Percentiles rank a stretch among this genome's conserved stretches.
Conservation (phyloP, 345 rosid species). For the Hypericum perforatum region DNA sequence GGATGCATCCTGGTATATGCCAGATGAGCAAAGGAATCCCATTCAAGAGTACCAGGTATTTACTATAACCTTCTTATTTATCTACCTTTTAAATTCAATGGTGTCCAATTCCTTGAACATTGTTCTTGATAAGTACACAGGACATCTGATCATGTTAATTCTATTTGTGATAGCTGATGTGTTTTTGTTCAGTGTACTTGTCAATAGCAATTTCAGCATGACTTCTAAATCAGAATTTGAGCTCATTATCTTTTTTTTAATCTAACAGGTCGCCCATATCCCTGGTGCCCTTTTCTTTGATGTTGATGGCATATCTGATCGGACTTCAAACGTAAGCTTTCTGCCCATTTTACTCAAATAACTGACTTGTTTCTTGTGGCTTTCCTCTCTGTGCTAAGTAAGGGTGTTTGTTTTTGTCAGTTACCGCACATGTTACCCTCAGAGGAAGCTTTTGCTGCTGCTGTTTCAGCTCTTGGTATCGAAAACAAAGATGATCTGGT, state of each 20-base stretch:
- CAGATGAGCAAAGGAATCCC: conserved; percentile 92
- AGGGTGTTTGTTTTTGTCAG: conserved; percentile 30
- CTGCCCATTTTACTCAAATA: neutral
- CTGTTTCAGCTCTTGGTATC: conserved; percentile 89
- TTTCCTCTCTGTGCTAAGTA: neutral
- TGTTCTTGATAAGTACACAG: too few relatives aligned
- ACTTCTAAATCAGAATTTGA: too few relatives aligned
- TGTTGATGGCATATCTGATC: conserved; percentile 88
- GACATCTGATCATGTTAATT: too few relatives aligned
- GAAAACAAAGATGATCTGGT: conserved; percentile 76
- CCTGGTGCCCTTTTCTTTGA: conserved; percentile 84
- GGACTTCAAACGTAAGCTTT: conserved; percentile 51
- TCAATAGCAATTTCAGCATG: too few relatives aligned
- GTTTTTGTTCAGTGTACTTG: too few relatives aligned
- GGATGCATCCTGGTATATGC: conserved; percentile 99
- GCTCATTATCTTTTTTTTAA: too few relatives aligned
- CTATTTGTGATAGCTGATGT: too few relatives aligned
- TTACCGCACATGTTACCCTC: conserved; percentile 97
- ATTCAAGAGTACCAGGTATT: conserved; percentile 94
- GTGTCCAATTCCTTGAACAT: too few relatives aligned
- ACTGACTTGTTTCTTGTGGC: neutral
- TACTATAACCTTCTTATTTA: conserved; percentile 7
- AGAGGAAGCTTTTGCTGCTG: conserved; percentile 97
- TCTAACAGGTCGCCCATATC: too few relatives aligned
- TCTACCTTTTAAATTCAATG: neutral